Base-by-base conservation (phyloP, 805 yeast species). In the Candida patagonica region DNA sequence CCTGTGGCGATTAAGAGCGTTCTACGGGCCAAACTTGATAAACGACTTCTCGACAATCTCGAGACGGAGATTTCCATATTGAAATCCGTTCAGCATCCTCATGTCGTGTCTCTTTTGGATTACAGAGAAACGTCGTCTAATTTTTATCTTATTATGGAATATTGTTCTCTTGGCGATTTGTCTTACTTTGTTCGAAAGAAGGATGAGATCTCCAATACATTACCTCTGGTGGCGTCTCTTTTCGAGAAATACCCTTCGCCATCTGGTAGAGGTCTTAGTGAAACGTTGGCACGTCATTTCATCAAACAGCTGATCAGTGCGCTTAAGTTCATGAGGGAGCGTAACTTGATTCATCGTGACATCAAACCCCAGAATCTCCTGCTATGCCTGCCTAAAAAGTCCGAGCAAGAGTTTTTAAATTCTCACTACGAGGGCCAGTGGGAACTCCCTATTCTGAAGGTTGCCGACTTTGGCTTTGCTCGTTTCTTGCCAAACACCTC, bases 381-480 rank as follows among this genome's bases (percentile, higher is more conserved):
- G 45, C 66, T 92, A 44, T 78, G 84, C 37, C 94, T 96, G 1
- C 96, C 97, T 0, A 62, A 73, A 2, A 80, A 77, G 49, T 71
- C 88, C 12, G 68, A 71, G 41, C 63, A 64, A 15, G 78, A 73
- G 22, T 83, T 84, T 47, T 68, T 68, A 35, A 68, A 69, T 3
- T 46, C 55, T 33, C 72, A 78, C 2, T 83, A 68, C 60, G 78
- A 76, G 4, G 97, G 97, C 0, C 64, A 80, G 43, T 82, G 89
- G 78, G 94, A 85, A 51, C 66, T 92, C 45, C 98, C 98, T 1
- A 73, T 88, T 7, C 68, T 92, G 47, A 89, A 89, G 60, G 78
- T 92, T 44, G 98, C 98, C 9, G 98, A 92, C 64, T 92, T 92
- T 62, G 98, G 98, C 1, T 92, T 92, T 65, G 98, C 98, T 4